Percentiles rank a stretch among this genome's conserved stretches.
Evolutionary conservation across 2,329 filamentous ascomycete genomes (phyloP).

Genomic region (Elsinoe australis): DNA sequence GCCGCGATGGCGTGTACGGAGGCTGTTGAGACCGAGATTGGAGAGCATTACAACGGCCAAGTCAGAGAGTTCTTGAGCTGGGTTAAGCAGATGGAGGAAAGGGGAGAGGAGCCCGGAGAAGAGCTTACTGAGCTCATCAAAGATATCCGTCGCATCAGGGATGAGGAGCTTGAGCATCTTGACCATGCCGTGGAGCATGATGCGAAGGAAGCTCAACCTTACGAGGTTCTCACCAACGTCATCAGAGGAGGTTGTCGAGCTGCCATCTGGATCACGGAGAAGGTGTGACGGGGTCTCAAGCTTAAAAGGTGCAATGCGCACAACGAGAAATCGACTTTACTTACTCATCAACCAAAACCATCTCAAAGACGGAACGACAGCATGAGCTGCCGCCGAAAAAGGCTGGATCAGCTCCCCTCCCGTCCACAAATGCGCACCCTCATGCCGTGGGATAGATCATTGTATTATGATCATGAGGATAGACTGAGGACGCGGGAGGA

Average conservation of each 20-base stretch:
- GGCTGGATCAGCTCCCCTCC: no score
- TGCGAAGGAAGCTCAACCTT: slow-evolving; percentile 79
- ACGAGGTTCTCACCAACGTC: slow-evolving; percentile 77
- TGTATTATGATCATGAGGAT: no score
- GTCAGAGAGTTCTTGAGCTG: slow-evolving; percentile 75
- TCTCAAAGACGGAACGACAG: no score
- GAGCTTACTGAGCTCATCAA: slow-evolving; percentile 66
- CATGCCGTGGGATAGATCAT: no score
- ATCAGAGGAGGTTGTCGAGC: slow-evolving; percentile 86
- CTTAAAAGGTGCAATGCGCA: no score
- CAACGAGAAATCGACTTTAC: no score
- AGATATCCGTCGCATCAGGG: slow-evolving; percentile 74
- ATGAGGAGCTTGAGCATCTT: slow-evolving; percentile 94
- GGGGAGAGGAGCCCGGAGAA: slow-evolving; percentile 70
- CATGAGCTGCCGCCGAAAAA: no score
- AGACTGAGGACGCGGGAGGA: no score
- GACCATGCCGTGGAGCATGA: slow-evolving; percentile 93
- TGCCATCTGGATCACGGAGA: slow-evolving; percentile 86
- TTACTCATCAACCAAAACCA: no score
- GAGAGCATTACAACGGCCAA: slow-evolving; percentile 89
- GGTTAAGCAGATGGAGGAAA: slow-evolving; percentile 64
- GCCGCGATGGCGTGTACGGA: slow-evolving; percentile 98
- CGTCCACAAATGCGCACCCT: no score
- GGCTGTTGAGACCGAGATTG: slow-evolving; percentile 97
- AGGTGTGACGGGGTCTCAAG: slow-evolving; percentile 42